A percentile compares a stretch with the other conserved stretches of the same genome.
Evolutionary conservation across 2,329 filamentous ascomycete genomes (phyloP).

Genomic region (Sporothrix euskadiensis): DNA sequence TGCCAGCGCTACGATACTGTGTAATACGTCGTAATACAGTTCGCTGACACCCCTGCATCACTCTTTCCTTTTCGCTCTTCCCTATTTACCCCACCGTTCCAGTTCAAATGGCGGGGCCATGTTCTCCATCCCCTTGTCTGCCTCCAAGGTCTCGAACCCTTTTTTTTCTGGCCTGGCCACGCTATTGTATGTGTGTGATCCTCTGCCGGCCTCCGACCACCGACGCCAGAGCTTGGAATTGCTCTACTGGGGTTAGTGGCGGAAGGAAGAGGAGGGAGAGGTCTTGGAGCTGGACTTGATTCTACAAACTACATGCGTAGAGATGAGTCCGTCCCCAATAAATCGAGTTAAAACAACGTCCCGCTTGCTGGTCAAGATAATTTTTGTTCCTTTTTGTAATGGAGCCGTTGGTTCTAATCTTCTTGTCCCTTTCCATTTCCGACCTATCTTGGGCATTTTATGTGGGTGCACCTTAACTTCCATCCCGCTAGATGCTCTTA

Average conservation of each 20-base stretch:
- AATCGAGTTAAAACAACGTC: background rate
- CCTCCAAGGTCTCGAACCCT: background rate
- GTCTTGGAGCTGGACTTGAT: constrained; percentile 7
- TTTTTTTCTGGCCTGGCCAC: constrained; percentile 14
- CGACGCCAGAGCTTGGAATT: constrained; percentile 15
- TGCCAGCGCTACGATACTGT: background rate
- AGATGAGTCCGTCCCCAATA: constrained; percentile 21
- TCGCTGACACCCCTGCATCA: background rate
- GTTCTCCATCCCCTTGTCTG: background rate
- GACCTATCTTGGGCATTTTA: background rate
- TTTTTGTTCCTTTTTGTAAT: background rate
- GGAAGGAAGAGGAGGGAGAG: background rate
- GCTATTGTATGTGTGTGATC: background rate
- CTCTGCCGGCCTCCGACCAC: constrained; percentile 13
- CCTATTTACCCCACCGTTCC: background rate
- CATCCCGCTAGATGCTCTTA: background rate
- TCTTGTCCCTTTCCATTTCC: background rate
- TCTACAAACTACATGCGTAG: constrained; percentile 10
- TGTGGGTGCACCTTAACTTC: background rate
- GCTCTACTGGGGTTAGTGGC: constrained; percentile 15
- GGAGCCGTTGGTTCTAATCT: background rate
- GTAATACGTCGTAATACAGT: background rate
- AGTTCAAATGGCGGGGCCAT: background rate
- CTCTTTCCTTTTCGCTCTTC: background rate
- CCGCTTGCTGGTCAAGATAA: background rate